Evolutionary conservation across 495 filamentous ascomycete species (phyloP).

Genomic region (Rhypophila decipiens): DNA sequence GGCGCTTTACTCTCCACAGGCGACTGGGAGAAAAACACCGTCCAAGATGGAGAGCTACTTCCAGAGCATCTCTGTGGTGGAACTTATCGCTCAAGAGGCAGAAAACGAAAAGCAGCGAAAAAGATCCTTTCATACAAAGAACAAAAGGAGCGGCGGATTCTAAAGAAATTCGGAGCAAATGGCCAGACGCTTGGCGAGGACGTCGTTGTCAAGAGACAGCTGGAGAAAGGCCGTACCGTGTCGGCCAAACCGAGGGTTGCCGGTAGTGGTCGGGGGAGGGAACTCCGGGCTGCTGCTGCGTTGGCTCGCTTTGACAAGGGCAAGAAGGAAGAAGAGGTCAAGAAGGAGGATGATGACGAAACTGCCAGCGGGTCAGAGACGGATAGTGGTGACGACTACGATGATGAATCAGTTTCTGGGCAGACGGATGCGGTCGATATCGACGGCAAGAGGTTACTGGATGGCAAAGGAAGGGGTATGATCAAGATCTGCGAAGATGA

Average conservation of each 20-base stretch:
- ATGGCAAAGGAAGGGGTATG: constrained; percentile 54
- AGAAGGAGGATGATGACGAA: constrained; percentile 35
- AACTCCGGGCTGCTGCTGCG: constrained; percentile 69
- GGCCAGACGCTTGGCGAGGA: constrained; percentile 64
- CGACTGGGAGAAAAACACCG: constrained; percentile 45
- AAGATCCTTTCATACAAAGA: constrained; percentile 55
- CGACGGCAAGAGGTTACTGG: constrained; percentile 53
- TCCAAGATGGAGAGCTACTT: constrained; percentile 44
- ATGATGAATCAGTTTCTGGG: constrained; percentile 24
- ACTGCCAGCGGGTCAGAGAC: constrained; percentile 24
- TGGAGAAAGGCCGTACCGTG: constrained; percentile 57
- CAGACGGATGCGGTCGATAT: constrained; percentile 43
- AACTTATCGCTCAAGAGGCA: constrained; percentile 50
- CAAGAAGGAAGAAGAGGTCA: constrained; percentile 36
- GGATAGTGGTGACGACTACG: constrained; percentile 36
- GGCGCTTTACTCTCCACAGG: constrained; percentile 56
- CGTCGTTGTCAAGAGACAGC: constrained; percentile 49
- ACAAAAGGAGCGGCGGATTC: constrained; percentile 54
- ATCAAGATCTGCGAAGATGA: constrained; percentile 69
- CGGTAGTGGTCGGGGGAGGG: constrained; percentile 60
- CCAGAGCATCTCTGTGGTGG: constrained; percentile 66
- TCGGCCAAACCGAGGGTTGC: constrained; percentile 65
- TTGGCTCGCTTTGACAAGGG: constrained; percentile 62
- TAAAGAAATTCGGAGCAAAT: constrained; percentile 67
- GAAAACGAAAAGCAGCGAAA: constrained; percentile 47